A percentile compares a stretch with the other conserved stretches of the same genome.
Conservation (phyloP, 345 rosid species). For the Salix brachista region DNA sequence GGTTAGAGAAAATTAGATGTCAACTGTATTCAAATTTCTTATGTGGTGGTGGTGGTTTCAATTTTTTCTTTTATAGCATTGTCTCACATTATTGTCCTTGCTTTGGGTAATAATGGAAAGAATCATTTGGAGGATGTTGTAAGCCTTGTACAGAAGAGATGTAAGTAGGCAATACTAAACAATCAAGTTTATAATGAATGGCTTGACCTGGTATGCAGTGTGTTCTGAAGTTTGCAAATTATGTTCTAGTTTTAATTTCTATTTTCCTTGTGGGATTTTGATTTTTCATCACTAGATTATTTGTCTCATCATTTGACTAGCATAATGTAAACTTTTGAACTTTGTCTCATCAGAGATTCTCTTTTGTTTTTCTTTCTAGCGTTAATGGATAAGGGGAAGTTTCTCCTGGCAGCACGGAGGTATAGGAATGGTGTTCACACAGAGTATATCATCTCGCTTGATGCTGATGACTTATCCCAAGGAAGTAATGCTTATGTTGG, state of each 20-base stretch:
- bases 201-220: background rate
- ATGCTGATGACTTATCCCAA: constrained; percentile 84
- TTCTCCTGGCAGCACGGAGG: constrained; percentile 90
- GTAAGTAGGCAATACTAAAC: background rate
- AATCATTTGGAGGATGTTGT: background rate
- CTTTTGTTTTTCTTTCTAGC: constrained; percentile 40
- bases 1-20: background rate
- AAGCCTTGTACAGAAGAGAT: background rate
- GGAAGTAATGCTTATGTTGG: constrained; percentile 92
- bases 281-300: background rate
- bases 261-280: background rate
- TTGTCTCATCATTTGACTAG: background rate
- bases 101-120: background rate
- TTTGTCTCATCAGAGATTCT: background rate
- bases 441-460: constrained; percentile 85
- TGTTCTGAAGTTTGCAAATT: background rate
- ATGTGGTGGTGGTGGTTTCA: background rate
- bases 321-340: background rate
- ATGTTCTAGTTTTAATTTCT: background rate
- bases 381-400: constrained; percentile 72
- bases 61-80: background rate
- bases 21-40: background rate
- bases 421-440: constrained; percentile 69
- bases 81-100: background rate
- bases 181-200: background rate